Base-by-base conservation (phyloP, 1,284 basidiomycete species). In the Prillingera fragicola region DNA sequence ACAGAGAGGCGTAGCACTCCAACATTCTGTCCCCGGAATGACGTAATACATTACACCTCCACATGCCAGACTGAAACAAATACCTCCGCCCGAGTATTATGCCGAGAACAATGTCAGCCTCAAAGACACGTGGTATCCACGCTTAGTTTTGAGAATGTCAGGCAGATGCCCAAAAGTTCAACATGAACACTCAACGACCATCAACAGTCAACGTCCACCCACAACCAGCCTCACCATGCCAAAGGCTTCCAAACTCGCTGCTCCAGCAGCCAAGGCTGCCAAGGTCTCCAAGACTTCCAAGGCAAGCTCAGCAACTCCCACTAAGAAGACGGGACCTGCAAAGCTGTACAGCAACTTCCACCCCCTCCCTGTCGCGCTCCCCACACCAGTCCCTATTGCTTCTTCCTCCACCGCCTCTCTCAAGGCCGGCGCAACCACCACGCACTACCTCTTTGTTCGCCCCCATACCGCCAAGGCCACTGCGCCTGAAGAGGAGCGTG, bases 381-480 rank as follows among this genome's bases (percentile, higher is more conserved):
- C 62, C 13, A 54, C 50, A 2, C 50, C 56, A 0, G 36, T 54
- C 9, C 54, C 60, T 24, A 50, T 60, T 41, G 48, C 55, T 8
- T 31, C 27, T 17, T 27, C 44, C 17, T 54, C 48, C 6, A 33
- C 33, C n/a, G 24, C 39, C 3, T 49, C 50, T 8, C n/a, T n/a
- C n/a, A n/a, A n/a, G n/a, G 57, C 59, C 2, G 58, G 58, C 10
- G 51, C 53, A 18, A 18, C 45, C 7, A 37, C 48, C 4, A 55
- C 50, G 12, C 68, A 70, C 48, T 64, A 66, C 53, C 51, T 70
- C 28, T 70, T 63, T 48, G 54, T 57, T 27, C 60, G 69, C 32
- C 52, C 61, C 2, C 59, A 68, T 40, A 47, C 40, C 18, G 6
- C 34, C 23, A 44, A 38, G 34, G 27, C 38, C 8, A n/a, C n/a